These are phyloP conservation scores for Beauveria rudraprayagi DNA, from an alignment of 2,329 filamentous ascomycete genomes.

Conservation along the genomic window DNA sequence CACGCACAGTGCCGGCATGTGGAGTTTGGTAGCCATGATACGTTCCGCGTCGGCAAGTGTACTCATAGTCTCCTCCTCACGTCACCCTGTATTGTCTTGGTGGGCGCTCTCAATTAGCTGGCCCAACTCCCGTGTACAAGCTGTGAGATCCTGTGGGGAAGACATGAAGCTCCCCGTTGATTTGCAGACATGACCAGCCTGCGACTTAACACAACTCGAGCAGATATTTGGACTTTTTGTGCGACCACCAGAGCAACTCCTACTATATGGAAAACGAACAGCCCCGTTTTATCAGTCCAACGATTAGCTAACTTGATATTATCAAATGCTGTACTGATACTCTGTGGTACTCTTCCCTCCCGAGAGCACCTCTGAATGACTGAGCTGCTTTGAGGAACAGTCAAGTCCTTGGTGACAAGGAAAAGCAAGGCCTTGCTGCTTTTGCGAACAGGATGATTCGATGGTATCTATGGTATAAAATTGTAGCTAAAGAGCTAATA, in stretches of 20 bases:
- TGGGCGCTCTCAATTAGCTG: too few species aligned
- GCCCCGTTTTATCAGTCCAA: not conserved
- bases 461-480: too few species aligned
- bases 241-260: not conserved
- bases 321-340: not conserved
- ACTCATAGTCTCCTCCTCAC: too few species aligned
- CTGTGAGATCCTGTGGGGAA: not conserved
- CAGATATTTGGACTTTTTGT: not conserved
- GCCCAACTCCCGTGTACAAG: too few species aligned
- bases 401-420: too few species aligned
- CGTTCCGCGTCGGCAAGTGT: not conserved
- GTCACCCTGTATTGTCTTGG: too few species aligned
- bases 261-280: not conserved
- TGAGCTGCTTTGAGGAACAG: too few species aligned
- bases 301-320: not conserved
- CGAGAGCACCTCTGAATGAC: not conserved
- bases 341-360: not conserved
- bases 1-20: not conserved
- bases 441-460: too few species aligned
- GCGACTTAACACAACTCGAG: not conserved
- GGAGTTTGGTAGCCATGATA: not conserved
- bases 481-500: too few species aligned
- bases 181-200: not conserved
- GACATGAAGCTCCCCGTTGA: not conserved
- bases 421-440: too few species aligned